phyloP scores from a whole-genome alignment of 2,329 filamentous ascomycete species.

The Delphinella strobiligena region DNA sequence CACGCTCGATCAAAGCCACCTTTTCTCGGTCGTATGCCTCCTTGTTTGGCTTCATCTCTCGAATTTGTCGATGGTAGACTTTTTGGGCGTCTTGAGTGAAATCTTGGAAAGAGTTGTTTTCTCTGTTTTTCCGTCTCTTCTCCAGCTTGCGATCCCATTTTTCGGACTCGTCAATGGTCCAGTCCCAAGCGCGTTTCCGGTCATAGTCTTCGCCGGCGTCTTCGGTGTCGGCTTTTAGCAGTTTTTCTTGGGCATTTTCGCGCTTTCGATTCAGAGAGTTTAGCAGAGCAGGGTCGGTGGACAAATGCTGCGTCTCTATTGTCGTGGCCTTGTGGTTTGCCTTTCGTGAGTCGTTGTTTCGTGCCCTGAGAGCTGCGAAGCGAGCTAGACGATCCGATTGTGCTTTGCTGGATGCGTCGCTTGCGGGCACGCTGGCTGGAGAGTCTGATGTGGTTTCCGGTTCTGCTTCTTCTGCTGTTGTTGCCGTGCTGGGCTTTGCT shows the following conservation, averaged over 20 bases:
- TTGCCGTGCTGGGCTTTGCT: slow-evolving; percentile 9
- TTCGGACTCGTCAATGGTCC: slow-evolving; percentile 90
- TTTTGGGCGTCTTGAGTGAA: slow-evolving; percentile 81
- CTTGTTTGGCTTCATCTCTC: slow-evolving; percentile 62
- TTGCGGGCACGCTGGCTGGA: too few relatives aligned
- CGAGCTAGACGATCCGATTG: slow-evolving; percentile 58
- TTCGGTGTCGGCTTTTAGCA: slow-evolving; percentile 83
- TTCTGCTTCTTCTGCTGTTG: slow-evolving; percentile 10
- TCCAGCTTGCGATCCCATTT: slow-evolving; percentile 83
- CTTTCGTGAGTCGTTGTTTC: slow-evolving; percentile 45
- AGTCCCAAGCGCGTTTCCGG: slow-evolving; percentile 96
- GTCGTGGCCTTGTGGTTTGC: slow-evolving; percentile 73
- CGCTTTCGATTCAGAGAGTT: slow-evolving; percentile 72
- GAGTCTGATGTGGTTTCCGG: slow-evolving; percentile 16
- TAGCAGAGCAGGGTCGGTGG: slow-evolving; percentile 65
- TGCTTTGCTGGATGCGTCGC: slow-evolving; percentile 22
- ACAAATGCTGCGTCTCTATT: slow-evolving; percentile 67
- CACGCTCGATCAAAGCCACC: slow-evolving; percentile 69
- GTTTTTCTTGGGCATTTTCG: slow-evolving; percentile 80
- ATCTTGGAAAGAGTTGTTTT: slow-evolving; percentile 83
- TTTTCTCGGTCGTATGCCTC: slow-evolving; percentile 83
- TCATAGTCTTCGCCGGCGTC: slow-evolving; percentile 85
- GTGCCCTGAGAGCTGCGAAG: slow-evolving; percentile 78
- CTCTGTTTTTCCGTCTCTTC: slow-evolving; percentile 69
- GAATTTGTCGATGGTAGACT: slow-evolving; percentile 84